Evolutionary conservation across 2,329 filamentous ascomycete genomes (phyloP), one percentile per base, ranked within the genome.

Genomic region (Penicillium sp.): DNA sequence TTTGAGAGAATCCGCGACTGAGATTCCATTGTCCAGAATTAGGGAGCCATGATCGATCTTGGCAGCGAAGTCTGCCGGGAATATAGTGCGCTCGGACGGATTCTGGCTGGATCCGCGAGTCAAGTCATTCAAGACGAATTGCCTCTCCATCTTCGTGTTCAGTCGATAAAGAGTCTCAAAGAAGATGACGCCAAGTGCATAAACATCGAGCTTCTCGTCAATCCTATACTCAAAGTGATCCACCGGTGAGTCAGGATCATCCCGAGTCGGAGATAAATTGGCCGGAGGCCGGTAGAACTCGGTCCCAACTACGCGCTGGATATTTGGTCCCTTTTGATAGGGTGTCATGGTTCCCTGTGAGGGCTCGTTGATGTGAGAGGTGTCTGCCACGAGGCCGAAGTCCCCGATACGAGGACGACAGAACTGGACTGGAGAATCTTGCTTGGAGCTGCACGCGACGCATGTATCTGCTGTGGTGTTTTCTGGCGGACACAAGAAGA

Each of bases 371-470:
- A 69, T 52, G 53, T 63, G 69, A 33, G 71, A 78, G 38, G 80
- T 75, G 46, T 80, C 77, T 9, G 80, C 79, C 4, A 83, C 82
- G 4, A 86, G 75, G 2, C 84, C 84, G 59, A 87, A 87, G 60
- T 87, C 84, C 2, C 83, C 84, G 45, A 87, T 86, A 4, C 81
- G 77, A 10, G 84, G 80, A 33, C 76, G 78, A 28, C 81, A 68
- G 50, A 77, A 78, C 12, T 74, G 58, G 18, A 57, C 49, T 3
- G 60, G 57, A 2, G 59, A 50, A 2, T 60, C 60, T 8, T 61
- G 50, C 6, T 59, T 55, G 8, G 45, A 52, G 27, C 59, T 56
- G 50, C 81, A 86, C 1, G 71, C 57, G 9, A 59, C 56, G 56
- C 80, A 83, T 0, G 57, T 64, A 1, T 71, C 68, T 1, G 78